These are phyloP conservation scores for Ogataea paradorogensis DNA, from an alignment of 805 yeast genomes.

Conservation along the genomic window DNA sequence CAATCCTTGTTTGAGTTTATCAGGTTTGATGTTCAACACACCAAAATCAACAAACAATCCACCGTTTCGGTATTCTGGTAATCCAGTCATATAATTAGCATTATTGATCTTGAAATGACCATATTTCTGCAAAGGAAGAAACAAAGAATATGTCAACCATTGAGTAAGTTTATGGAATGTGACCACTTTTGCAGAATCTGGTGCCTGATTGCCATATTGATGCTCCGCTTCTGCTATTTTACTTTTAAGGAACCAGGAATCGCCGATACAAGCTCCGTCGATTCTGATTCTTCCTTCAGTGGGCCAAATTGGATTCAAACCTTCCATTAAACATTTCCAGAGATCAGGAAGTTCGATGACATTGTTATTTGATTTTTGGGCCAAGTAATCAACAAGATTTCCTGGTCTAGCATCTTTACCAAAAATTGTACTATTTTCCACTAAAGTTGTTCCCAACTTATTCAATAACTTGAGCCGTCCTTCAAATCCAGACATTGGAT, in stretches of 20 bases:
- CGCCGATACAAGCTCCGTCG: conserved; percentile 54
- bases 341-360: conserved; percentile 44
- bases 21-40: conserved; percentile 46
- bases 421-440: conserved; percentile 40
- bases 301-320: conserved; percentile 61
- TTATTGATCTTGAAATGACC: conserved; percentile 42
- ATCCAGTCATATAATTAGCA: conserved; percentile 47
- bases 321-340: conserved; percentile 57
- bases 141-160: conserved; percentile 62
- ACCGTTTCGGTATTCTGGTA: conserved; percentile 64
- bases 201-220: conserved; percentile 20
- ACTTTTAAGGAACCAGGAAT: conserved; percentile 53
- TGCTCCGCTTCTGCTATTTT: conserved; percentile 24
- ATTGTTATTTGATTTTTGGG: conserved; percentile 21
- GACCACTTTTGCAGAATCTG: conserved; percentile 43
- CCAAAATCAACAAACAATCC: conserved; percentile 60
- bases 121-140: conserved; percentile 47
- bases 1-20: conserved; percentile 37
- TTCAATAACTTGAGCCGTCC: conserved; percentile 50
- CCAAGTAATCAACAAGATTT: conserved; percentile 48
- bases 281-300: conserved; percentile 49
- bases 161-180: conserved; percentile 67
- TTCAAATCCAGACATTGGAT: conserved; percentile 52
- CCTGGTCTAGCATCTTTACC: conserved; percentile 41
- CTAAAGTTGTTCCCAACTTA: conserved; percentile 47